phyloP scores from a whole-genome alignment of 2,329 filamentous ascomycete species.

The Calonectria leucothoes region DNA sequence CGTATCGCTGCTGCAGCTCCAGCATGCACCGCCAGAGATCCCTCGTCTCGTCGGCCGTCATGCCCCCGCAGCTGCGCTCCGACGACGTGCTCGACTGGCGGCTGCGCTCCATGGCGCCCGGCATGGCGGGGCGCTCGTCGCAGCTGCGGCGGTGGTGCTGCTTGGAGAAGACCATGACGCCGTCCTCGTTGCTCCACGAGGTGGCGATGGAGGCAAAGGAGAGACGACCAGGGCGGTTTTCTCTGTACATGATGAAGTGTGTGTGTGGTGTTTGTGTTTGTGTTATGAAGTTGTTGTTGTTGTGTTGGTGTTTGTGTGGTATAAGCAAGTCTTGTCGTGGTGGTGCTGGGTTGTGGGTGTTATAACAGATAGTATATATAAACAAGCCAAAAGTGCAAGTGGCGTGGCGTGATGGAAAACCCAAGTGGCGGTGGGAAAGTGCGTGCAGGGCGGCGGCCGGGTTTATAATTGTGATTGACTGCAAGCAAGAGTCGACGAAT shows the following conservation, averaged over 20 bases:
- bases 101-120: constrained; percentile 23
- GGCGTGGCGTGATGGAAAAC: not conserved
- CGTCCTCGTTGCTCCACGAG: constrained; percentile 33
- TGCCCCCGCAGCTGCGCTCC: constrained; percentile 45
- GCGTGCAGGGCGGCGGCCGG: not conserved
- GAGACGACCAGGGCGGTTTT: constrained; percentile 33
- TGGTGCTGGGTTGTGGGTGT: not conserved
- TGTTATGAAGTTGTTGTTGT: not conserved
- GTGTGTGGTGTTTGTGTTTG: not conserved
- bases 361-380: not conserved
- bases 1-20: constrained; percentile 57
- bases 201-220: constrained; percentile 34
- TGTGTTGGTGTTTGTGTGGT: not conserved
- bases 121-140: constrained; percentile 12
- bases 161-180: constrained; percentile 20
- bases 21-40: constrained; percentile 63
- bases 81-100: constrained; percentile 44
- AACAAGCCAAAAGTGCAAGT: not conserved
- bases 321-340: not conserved
- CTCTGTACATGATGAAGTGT: constrained; percentile 33
- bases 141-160: constrained; percentile 23
- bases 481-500: not conserved
- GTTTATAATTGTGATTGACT: constrained; percentile 11
- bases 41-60: constrained; percentile 52
- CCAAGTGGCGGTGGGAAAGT: constrained; percentile 8